Conservation (phyloP, 1,139 yeast species). For the Zygosaccharomyces pseudobailii region DNA sequence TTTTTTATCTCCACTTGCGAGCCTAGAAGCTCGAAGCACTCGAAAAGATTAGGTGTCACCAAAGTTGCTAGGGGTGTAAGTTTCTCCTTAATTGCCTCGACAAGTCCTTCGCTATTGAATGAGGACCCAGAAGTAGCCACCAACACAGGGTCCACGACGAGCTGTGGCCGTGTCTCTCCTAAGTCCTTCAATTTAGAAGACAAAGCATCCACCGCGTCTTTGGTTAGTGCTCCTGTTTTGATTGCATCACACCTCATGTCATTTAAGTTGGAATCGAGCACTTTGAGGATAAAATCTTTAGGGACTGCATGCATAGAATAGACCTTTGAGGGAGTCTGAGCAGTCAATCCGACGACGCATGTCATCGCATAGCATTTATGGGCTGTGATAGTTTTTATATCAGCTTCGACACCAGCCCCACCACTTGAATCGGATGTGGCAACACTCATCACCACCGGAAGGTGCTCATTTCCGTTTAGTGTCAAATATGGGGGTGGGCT, state of each 20-base stretch:
- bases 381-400: constrained; percentile 73
- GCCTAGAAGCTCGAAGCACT: constrained; percentile 43
- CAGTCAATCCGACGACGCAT: constrained; percentile 76
- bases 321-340: constrained; percentile 72
- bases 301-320: constrained; percentile 46
- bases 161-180: constrained; percentile 33
- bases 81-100: constrained; percentile 38
- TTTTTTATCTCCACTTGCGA: constrained; percentile 22
- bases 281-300: constrained; percentile 40
- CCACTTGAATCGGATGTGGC: constrained; percentile 91
- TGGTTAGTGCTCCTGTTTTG: constrained; percentile 78
- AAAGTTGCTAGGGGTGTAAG: constrained; percentile 54
- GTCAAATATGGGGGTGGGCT: constrained; percentile 32
- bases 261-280: constrained; percentile 51
- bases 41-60: constrained; percentile 73
- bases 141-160: constrained; percentile 81
- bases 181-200: constrained; percentile 36
- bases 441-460: constrained; percentile 50
- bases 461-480: constrained; percentile 17
- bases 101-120: constrained; percentile 47
- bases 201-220: constrained; percentile 51
- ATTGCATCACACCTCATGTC: constrained; percentile 68
- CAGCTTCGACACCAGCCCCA: constrained; percentile 96
- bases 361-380: constrained; percentile 79
- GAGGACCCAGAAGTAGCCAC: constrained; percentile 71